These are phyloP conservation scores for Raphanus hybrid DNA, from an alignment of 441 rosid genomes.

Conservation along the genomic window DNA sequence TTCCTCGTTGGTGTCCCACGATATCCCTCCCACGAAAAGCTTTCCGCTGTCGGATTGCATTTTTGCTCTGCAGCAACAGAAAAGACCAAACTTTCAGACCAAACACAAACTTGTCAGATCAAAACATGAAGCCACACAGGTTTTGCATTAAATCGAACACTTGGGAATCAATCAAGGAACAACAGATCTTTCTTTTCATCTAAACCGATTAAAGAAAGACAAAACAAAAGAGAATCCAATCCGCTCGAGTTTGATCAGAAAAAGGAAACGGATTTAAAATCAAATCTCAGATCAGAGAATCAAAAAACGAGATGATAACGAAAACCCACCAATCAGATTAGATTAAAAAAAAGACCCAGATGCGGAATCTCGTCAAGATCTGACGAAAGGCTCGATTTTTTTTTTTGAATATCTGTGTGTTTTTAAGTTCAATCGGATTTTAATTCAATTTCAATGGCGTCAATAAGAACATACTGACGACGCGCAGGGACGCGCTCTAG, in stretches of 20 bases:
- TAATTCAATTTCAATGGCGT: slow-evolving; percentile 47
- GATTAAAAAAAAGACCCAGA: slow-evolving; percentile 39
- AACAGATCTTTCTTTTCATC: slow-evolving; percentile 52
- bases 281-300: slow-evolving; percentile 45
- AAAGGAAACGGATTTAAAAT: slow-evolving; percentile 19
- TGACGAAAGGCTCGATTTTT: slow-evolving; percentile 46
- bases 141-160: background rate
- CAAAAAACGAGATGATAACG: slow-evolving; percentile 42
- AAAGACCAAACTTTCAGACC: background rate
- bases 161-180: slow-evolving; percentile 44
- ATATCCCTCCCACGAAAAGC: slow-evolving; percentile 94
- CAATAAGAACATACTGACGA: slow-evolving; percentile 41
- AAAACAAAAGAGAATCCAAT: slow-evolving; percentile 16
- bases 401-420: slow-evolving; percentile 31
- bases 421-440: slow-evolving; percentile 17
- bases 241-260: slow-evolving; percentile 18
- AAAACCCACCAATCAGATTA: slow-evolving; percentile 57
- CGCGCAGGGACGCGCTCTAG: slow-evolving; percentile 45
- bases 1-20: slow-evolving; percentile 93
- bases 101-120: no score
- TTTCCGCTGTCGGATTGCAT: slow-evolving; percentile 92
- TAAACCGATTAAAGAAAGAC: slow-evolving; percentile 30
- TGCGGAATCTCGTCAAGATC: slow-evolving; percentile 67
- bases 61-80: slow-evolving; percentile 62
- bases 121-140: background rate